Evolutionary conservation across 1,284 basidiomycete genomes (phyloP), one percentile per base, ranked within the genome.

Genomic region (Leccinum pallidistipes): DNA sequence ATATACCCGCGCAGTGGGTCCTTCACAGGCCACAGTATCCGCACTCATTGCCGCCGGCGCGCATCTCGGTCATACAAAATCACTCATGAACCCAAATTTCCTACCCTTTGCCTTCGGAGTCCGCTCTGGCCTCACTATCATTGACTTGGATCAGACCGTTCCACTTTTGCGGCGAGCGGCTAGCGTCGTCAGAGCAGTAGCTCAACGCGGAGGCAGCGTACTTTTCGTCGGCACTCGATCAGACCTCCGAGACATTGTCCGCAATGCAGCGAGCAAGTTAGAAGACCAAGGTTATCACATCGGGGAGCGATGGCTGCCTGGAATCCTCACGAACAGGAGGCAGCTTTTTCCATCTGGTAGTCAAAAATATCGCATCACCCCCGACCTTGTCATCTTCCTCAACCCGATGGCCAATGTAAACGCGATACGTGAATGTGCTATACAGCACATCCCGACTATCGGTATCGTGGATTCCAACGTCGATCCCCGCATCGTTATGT

Each of bases 401-500:
- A 97, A 97, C 72, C 95, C 96, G 40, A 81, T 91, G 57, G 81
- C 87, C 52, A 95, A 96, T 75, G 81, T 91, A 59, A 86, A 87
- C 64, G 92, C 91, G 12, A 92, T 97, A 71, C 86, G 89, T 59
- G 94, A 97, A 79, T 94, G 92, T 70, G 91, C 91, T 6, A 81
- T 88, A 56, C 84, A 88, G 64, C 89, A 94, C 70, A 84, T 96
- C 56, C 94, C 94, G 0, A 96, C 94, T 0, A 85, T 96, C 65
- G 94, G 88, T 31, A 89, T 99, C 65, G 86, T 96, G 62, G 97
- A 99, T 78, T 93, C 95, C 31, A 95, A 99, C 74, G 92, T 90
- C 45, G 97, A 99, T 77, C 97, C 97, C 5, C 88, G 97, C 18
- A 83, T 95, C 40, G 96, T 99, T 62, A 98, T 98, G 83, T 99